Base-by-base conservation (phyloP, 306 rosid species). In the Herpetospermum pedunculosum region DNA sequence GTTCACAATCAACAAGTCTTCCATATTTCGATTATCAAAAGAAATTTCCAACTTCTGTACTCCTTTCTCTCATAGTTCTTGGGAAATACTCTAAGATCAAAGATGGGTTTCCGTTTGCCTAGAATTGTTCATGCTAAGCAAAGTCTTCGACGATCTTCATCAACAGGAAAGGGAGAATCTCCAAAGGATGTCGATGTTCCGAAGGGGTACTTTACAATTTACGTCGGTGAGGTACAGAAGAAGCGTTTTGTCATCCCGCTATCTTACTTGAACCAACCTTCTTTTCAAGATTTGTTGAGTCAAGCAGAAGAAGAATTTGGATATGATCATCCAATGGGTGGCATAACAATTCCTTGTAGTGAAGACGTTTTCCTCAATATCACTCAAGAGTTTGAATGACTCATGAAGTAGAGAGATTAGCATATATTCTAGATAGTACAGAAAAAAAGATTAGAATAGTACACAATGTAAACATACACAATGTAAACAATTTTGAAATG, bases 301-400 rank as follows among this genome's bases (percentile, higher is more conserved):
- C 69, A 75, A 71, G 67, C 79, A 1, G 77, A 77, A 52, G 75
- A 84, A 58, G 82, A 81, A 64, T 84, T 74, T 18, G 84, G 85
- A 65, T 79, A 70, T 72, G 34, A 77, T 75, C 79, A 84, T 81
- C 84, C 85, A 4, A 75, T 15, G 18, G 84, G 81, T 8, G 84
- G 82, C 35, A 77, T 84, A 14, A 81, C 78, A 63, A 77, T 84
- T 62, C 82, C 85, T 1, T 81, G 85, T 57, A 41, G 4, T 3
- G 44, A 60, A 18, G 14, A 60, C 1, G 3, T 32, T 15, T 60
- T 60, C 44, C 21, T 15, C 4, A 19, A 34, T 47, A 54, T 81
- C 73, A 75, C 77, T 50, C 55, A 4, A 4, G 7, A 25, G 74
- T 29, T 43, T 69, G 21, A 43, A 29, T 2, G 53, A 60, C 26